These are phyloP conservation scores for Funneliformis mosseae DNA, from an alignment of 192 early-diverging fungal genomes.

Conservation along the genomic window DNA sequence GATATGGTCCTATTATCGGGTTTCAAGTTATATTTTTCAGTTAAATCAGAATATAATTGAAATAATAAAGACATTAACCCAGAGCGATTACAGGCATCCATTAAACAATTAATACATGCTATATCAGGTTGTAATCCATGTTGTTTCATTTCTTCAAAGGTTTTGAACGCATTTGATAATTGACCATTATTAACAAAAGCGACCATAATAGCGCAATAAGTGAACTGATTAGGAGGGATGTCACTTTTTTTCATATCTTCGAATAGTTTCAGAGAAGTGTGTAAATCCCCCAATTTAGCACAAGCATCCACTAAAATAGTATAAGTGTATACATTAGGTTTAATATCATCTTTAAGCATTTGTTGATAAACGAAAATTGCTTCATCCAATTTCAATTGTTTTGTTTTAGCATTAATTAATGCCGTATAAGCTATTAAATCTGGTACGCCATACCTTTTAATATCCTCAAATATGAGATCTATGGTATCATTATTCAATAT, in stretches of 20 bases:
- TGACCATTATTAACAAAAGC: background rate
- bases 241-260: conserved; percentile 8
- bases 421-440: conserved; percentile 29
- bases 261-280: background rate
- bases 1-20: conserved; percentile 7
- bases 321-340: conserved; percentile 24
- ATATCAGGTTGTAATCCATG: conserved; percentile 18
- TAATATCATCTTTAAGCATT: conserved; percentile 23
- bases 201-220: conserved; percentile 25
- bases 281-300: background rate
- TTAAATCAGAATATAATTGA: conserved; percentile 9
- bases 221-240: conserved; percentile 16
- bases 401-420: conserved; percentile 21
- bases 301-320: conserved; percentile 17
- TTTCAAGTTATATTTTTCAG: background rate
- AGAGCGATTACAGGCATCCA: conserved; percentile 29
- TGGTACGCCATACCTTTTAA: conserved; percentile 14
- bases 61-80: conserved; percentile 9
- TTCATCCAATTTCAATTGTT: background rate
- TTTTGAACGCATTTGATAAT: background rate
- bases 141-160: background rate
- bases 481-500: background rate
- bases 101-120: conserved; percentile 26
- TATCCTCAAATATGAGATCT: conserved; percentile 16
- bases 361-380: conserved; percentile 22